Evolutionary conservation across 306 rosid genomes (phyloP).

Genomic region (peach (Prunus persica)): Prunus_persica_NCBIv2 NC_034016.1:22248001-22248500

Average conservation of each 20-base stretch:
- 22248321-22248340: conserved; percentile 11
- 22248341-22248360: too few species aligned
- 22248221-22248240: background rate
- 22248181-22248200: conserved; percentile 21
- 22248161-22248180: background rate
- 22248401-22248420: background rate
- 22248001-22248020: conserved; percentile 43
- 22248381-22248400: background rate
- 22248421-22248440: too few species aligned
- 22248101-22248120: background rate
- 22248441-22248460: too few species aligned
- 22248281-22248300: conserved; percentile 10
- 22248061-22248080: conserved; percentile 17
- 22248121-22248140: background rate
- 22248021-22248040: conserved; percentile 36
- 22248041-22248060: conserved; percentile 46
- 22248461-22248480: background rate
- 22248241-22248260: background rate
- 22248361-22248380: too few species aligned
- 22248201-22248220: background rate
- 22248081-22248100: background rate
- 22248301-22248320: conserved; percentile 27
- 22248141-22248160: conserved; percentile 6
- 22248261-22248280: background rate
- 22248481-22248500: background rate